Evolutionary conservation across 306 rosid species (phyloP).

Genomic region (Cucurbita maxima): DNA sequence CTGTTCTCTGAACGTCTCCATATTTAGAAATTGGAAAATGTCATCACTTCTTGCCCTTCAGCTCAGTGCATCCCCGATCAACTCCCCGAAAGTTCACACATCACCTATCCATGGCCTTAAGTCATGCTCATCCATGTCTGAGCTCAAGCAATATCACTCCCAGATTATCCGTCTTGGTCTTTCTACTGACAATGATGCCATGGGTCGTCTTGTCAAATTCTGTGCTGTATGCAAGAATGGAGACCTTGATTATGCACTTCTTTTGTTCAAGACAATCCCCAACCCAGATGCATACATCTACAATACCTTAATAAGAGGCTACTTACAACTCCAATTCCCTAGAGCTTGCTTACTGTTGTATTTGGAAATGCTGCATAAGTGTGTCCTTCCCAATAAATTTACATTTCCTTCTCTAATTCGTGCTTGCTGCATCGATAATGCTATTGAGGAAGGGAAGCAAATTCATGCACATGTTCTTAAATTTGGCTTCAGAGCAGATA

Average conservation of each 20-base stretch:
- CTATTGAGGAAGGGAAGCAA: conserved; percentile 27
- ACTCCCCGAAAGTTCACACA: not conserved
- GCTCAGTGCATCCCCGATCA: not conserved
- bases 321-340: conserved; percentile 8
- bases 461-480: conserved; percentile 47
- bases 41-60: conserved; percentile 12
- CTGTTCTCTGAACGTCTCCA: not conserved
- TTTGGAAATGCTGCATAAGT: conserved; percentile 28
- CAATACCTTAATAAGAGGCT: conserved; percentile 40
- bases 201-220: conserved; percentile 40
- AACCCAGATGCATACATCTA: conserved; percentile 43
- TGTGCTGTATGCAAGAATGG: conserved; percentile 29
- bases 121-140: conserved; percentile 34
- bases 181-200: conserved; percentile 29
- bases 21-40: not conserved
- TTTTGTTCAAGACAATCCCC: conserved; percentile 25
- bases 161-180: conserved; percentile 38
- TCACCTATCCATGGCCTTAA: conserved; percentile 6
- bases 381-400: conserved; percentile 28
- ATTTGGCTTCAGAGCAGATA: conserved; percentile 27
- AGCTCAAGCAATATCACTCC: conserved; percentile 46
- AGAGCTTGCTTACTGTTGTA: conserved; percentile 24
- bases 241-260: conserved; percentile 33
- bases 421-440: conserved; percentile 19
- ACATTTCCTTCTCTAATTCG: conserved; percentile 40